Percentiles rank a stretch among this genome's conserved stretches.
Evolutionary conservation across 2,329 filamentous ascomycete species (phyloP).

Genomic region (Fusarium veterinarium): DNA sequence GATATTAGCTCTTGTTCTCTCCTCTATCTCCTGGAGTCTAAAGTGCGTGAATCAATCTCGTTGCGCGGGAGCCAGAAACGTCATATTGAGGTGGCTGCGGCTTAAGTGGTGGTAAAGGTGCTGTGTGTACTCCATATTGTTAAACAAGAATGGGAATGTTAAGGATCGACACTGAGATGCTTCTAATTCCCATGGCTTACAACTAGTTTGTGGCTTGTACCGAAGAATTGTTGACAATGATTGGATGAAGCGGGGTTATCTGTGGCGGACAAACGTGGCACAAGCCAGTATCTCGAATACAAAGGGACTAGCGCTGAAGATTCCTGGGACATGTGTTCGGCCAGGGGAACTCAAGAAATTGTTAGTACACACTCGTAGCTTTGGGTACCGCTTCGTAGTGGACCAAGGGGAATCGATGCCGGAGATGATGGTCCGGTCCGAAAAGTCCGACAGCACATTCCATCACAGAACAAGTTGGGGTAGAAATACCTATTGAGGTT

Average conservation of each 20-base stretch:
- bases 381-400: constrained; percentile 18
- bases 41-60: constrained; percentile 16
- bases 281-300: neutral
- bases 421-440: constrained; percentile 30
- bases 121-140: neutral
- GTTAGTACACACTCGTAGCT: constrained; percentile 35
- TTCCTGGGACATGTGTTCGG: neutral
- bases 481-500: neutral
- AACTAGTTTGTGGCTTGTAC: constrained; percentile 23
- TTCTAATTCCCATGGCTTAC: constrained; percentile 22
- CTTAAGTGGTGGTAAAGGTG: neutral
- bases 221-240: neutral
- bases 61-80: constrained; percentile 11
- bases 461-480: neutral
- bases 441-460: constrained; percentile 3
- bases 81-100: constrained; percentile 22
- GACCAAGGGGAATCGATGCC: constrained; percentile 17
- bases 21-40: neutral
- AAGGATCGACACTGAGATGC: constrained; percentile 15
- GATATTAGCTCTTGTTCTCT: constrained; percentile 15
- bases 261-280: constrained; percentile 27
- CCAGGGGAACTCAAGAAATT: constrained; percentile 21
- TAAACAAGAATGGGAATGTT: constrained; percentile 32
- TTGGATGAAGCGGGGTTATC: neutral
- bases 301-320: constrained; percentile 4